Conservation (phyloP, 2,329 filamentous ascomycete species). For the Hymenoscyphus linearis region DNA sequence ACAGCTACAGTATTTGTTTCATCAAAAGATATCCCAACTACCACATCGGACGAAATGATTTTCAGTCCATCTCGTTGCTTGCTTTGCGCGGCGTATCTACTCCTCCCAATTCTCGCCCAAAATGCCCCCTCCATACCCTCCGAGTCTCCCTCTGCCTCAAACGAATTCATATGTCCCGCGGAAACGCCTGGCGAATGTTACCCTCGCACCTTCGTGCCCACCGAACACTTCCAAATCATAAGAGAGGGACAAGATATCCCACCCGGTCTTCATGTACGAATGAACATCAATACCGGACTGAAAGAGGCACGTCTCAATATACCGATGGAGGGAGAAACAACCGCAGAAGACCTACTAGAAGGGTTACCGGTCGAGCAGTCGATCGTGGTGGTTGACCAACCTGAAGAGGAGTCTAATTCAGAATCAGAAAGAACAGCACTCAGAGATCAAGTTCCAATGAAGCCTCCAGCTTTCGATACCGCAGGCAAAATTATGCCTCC, state of each 20-base stretch:
- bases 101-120: slow-evolving; percentile 20
- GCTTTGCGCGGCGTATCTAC: slow-evolving; percentile 23
- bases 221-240: slow-evolving; percentile 58
- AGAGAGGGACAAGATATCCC: slow-evolving; percentile 62
- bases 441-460: slow-evolving; percentile 39
- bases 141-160: slow-evolving; percentile 31
- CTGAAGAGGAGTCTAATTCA: slow-evolving; percentile 7
- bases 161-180: slow-evolving; percentile 62
- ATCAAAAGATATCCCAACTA: not conserved
- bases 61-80: slow-evolving; percentile 12
- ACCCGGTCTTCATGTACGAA: slow-evolving; percentile 58
- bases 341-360: slow-evolving; percentile 47
- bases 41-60: slow-evolving; percentile 21
- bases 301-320: slow-evolving; percentile 64
- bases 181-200: slow-evolving; percentile 58
- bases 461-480: slow-evolving; percentile 51
- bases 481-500: slow-evolving; percentile 54
- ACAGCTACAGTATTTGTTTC: not conserved
- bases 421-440: slow-evolving; percentile 21
- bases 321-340: slow-evolving; percentile 45
- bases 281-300: slow-evolving; percentile 58
- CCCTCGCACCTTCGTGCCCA: slow-evolving; percentile 57
- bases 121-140: slow-evolving; percentile 18
- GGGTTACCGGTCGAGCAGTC: slow-evolving; percentile 45
- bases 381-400: slow-evolving; percentile 23